Evolutionary conservation across 2,329 filamentous ascomycete genomes (phyloP), one percentile per base, ranked within the genome.

Genomic region (Colletotrichum noveboracense): DNA sequence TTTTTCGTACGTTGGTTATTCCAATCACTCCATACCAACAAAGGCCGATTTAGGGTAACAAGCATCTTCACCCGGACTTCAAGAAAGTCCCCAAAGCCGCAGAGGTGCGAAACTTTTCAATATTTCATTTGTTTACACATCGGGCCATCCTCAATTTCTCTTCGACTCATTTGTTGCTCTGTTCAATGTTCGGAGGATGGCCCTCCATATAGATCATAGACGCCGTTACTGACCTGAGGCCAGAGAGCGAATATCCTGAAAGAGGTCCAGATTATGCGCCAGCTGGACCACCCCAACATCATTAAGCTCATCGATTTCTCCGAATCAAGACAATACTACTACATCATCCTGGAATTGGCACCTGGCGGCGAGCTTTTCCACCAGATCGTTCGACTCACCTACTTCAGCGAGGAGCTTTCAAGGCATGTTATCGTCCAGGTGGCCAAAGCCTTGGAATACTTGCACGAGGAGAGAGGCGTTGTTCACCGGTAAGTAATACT

Each of bases 211-310:
- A 18, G 14, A 28, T 30, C 9, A 18, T 13, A 56, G 34, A 14
- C 67, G 65, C 18, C 28, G 52, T 55, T 71, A 74, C 81, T 85
- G 81, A 86, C 80, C 65, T 77, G 30, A 76, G 78, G 30, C 78
- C 84, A 99, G 97, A 92, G 97, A 87, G 95, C 96, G 78, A 99
- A 98, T 82, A 98, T 99, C 79, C 88, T 99, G 77, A 99, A 99
- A 87, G 97, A 99, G 85, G 97, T 99, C 16, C 95, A 98, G 82
- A 99, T 99, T 80, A 99, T 99, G 96, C 95, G 96, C 78, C 94
- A 97, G 81, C 90, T 99, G 64, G 96, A 98, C 79, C 97, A 99
- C 80, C 96, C 96, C 77, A 98, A 98, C 83, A 97, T 99, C 76
- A 93, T 98, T 84, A 96, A 95, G 83, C 91, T 99, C 74, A 90